phyloP scores from a whole-genome alignment of 441 rosid genomes.

The Arabidopsis lyrata region DNA sequence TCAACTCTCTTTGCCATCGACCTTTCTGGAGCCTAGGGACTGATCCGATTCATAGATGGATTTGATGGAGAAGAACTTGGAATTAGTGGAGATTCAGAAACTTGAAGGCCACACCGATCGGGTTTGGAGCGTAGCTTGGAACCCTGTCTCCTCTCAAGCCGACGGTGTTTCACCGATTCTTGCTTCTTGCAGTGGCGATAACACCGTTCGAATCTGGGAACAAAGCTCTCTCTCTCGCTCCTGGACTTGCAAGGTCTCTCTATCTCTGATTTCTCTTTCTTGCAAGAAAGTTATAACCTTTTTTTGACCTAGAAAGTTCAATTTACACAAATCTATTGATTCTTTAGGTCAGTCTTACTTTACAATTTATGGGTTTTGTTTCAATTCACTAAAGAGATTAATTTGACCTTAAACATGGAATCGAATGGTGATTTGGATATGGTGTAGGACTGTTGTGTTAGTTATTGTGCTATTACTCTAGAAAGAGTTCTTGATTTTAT shows the following conservation, averaged over 20 bases:
- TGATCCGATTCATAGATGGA: constrained; percentile 41
- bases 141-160: constrained; percentile 58
- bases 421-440: neutral
- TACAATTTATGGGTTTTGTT: constrained; percentile 6
- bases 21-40: neutral
- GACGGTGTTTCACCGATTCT: constrained; percentile 54
- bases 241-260: constrained; percentile 88
- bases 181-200: constrained; percentile 97
- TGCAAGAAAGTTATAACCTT: neutral
- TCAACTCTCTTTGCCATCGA: neutral
- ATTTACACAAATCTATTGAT: too few relatives aligned
- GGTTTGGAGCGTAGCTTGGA: constrained; percentile 95
- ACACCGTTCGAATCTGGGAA: constrained; percentile 95
- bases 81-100: constrained; percentile 70
- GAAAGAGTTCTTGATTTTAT: constrained; percentile 14
- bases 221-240: constrained; percentile 59
- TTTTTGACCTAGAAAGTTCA: neutral
- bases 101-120: constrained; percentile 91
- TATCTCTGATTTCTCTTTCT: neutral
- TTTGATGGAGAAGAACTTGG: constrained; percentile 57
- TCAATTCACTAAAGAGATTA: neutral
- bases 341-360: neutral
- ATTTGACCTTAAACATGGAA: constrained; percentile 1
- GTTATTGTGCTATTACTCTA: neutral
- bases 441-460: constrained; percentile 12